These are phyloP conservation scores for Aquanectria penicillioides DNA, from an alignment of 2,329 filamentous ascomycete genomes.

Conservation along the genomic window DNA sequence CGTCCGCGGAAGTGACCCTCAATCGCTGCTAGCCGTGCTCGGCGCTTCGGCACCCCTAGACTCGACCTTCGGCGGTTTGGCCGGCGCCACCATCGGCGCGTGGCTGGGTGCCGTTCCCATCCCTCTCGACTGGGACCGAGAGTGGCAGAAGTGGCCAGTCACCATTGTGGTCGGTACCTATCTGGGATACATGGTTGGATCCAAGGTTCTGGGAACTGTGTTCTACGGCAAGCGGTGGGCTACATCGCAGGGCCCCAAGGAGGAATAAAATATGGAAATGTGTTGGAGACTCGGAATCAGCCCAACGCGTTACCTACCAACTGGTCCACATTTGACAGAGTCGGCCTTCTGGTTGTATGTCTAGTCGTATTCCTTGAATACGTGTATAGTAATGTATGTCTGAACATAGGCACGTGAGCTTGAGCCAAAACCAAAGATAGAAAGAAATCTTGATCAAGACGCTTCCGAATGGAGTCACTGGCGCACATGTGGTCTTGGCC, in stretches of 20 bases:
- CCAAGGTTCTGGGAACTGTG: constrained; percentile 65
- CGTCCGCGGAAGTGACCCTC: constrained; percentile 79
- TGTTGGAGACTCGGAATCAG: background rate
- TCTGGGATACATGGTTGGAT: constrained; percentile 78
- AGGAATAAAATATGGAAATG: constrained; percentile 37
- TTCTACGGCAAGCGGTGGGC: constrained; percentile 57
- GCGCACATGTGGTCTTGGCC: constrained; percentile 30
- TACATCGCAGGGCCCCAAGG: constrained; percentile 34
- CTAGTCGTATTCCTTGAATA: background rate
- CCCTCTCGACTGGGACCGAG: constrained; percentile 97
- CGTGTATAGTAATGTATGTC: constrained; percentile 5
- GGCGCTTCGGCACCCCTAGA: constrained; percentile 78
- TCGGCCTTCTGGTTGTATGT: background rate
- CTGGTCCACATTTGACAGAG: background rate
- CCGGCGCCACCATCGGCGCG: constrained; percentile 83
- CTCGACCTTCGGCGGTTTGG: constrained; percentile 81
- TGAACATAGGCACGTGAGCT: background rate
- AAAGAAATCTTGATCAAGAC: background rate
- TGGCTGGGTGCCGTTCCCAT: constrained; percentile 97
- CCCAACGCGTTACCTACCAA: background rate
- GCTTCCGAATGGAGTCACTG: constrained; percentile 16
- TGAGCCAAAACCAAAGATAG: constrained; percentile 6
- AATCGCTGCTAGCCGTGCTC: constrained; percentile 76
- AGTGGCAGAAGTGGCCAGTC: constrained; percentile 98
- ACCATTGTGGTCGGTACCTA: constrained; percentile 89